These are phyloP conservation scores for Chlamydomonas sphaeroides DNA, from an alignment of 139 green algal species.

Conservation along the genomic window DNA sequence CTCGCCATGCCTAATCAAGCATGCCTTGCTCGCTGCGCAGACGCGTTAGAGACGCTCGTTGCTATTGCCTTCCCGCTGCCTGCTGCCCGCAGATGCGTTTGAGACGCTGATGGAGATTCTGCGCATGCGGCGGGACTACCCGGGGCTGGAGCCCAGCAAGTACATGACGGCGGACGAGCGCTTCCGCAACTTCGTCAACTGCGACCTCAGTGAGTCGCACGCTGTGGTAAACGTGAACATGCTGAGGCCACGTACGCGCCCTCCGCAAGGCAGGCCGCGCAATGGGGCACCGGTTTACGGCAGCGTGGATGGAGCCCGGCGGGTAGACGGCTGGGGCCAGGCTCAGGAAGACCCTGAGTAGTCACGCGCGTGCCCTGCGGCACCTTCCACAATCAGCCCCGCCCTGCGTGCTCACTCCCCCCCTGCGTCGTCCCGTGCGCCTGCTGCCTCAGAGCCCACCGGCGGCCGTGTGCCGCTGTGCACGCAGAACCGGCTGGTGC, in stretches of 20 bases:
- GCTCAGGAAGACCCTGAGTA: too few relatives aligned
- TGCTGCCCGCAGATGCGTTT: not conserved
- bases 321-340: too few relatives aligned
- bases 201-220: conserved; percentile 2
- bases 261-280: too few relatives aligned
- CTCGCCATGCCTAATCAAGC: not conserved
- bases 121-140: conserved; percentile 11
- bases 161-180: not conserved
- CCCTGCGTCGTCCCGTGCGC: too few relatives aligned
- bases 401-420: too few relatives aligned
- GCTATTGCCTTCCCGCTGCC: too few relatives aligned
- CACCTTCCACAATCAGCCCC: too few relatives aligned
- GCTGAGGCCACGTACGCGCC: too few relatives aligned
- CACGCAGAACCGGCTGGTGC: conserved; percentile 17
- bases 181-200: conserved; percentile 24
- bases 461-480: conserved; percentile 10
- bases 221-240: not conserved
- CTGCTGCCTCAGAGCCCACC: not conserved
- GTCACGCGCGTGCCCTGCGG: too few relatives aligned
- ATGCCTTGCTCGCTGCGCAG: not conserved
- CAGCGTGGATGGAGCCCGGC: too few relatives aligned
- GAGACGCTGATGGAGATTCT: conserved; percentile 39
- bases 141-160: not conserved
- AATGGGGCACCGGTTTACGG: too few relatives aligned
- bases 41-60: too few relatives aligned